Percentiles rank a stretch among this genome's conserved stretches.
Conservation (phyloP, 129 eudicot species). For the Artemisia argyi region DNA sequence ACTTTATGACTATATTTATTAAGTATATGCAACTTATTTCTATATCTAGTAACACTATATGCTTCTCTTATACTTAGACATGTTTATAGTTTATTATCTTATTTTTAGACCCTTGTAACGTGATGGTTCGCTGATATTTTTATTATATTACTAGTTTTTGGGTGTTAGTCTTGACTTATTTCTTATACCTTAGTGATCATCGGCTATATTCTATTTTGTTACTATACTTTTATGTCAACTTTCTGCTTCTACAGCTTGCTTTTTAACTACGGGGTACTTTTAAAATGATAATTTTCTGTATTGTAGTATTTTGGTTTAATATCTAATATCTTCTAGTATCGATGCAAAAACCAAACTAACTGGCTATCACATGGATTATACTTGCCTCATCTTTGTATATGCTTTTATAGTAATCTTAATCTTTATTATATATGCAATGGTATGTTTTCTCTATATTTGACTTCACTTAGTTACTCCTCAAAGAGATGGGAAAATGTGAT, state of each 20-base stretch:
- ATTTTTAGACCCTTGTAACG: conserved; percentile 1
- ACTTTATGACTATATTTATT: conserved; percentile 20
- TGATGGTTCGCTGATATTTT: conserved; percentile 22
- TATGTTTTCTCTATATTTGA: not conserved
- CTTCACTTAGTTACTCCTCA: not conserved
- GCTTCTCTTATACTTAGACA: conserved; percentile 16
- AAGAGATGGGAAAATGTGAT: not conserved
- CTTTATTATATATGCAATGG: not conserved
- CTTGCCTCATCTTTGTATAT: not conserved
- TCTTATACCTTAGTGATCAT: conserved; percentile 6
- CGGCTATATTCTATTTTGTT: conserved; percentile 12
- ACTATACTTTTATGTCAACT: conserved; percentile 14
- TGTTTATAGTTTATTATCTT: conserved; percentile 24
- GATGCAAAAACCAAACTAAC: conserved; percentile 6
- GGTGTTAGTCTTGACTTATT: conserved; percentile 8
- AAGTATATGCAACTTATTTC: conserved; percentile 19
- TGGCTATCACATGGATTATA: conserved; percentile 7
- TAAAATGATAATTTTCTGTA: conserved; percentile 5
- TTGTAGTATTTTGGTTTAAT: not conserved
- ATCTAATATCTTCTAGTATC: conserved; percentile 5
- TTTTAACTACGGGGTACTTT: conserved; percentile 19
- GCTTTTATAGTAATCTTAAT: not conserved
- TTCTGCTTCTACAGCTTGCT: conserved; percentile 12
- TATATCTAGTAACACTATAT: conserved; percentile 2
- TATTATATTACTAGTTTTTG: conserved; percentile 20